phyloP scores from a whole-genome alignment of 2,329 filamentous ascomycete species.

The Zelopaecilomyces penicillatus region DNA sequence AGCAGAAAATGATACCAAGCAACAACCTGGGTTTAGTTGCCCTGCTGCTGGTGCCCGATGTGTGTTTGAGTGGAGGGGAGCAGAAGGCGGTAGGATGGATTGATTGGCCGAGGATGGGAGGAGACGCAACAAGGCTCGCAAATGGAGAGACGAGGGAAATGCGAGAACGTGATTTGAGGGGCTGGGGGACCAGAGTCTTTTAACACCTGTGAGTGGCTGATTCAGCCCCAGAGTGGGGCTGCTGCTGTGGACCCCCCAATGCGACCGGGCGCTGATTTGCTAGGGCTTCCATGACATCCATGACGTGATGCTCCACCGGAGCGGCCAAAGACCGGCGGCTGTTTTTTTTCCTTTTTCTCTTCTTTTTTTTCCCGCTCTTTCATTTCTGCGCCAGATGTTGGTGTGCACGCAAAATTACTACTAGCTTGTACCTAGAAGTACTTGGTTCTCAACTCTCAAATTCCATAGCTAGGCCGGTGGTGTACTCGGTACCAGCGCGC shows the following conservation, averaged over 20 bases:
- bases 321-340: too few species aligned
- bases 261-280: conserved; percentile 22
- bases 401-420: too few species aligned
- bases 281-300: conserved; percentile 6
- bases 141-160: conserved; percentile 31
- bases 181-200: conserved; percentile 32
- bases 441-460: too few species aligned
- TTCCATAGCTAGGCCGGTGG: too few species aligned
- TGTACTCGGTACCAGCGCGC: too few species aligned
- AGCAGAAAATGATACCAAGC: too few species aligned
- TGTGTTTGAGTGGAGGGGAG: conserved; percentile 26
- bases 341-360: too few species aligned
- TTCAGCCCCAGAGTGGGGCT: conserved; percentile 33
- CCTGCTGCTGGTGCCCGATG: neutral
- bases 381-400: too few species aligned
- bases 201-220: conserved; percentile 43
- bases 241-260: conserved; percentile 15
- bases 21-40: too few species aligned
- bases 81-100: conserved; percentile 21
- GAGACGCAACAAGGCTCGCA: conserved; percentile 23
- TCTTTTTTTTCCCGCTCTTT: too few species aligned
- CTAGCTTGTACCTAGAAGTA: too few species aligned
- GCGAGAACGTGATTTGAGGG: conserved; percentile 46
- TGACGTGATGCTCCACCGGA: conserved; percentile 18
- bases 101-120: conserved; percentile 40